Conservation (phyloP, 2,329 filamentous ascomycete species). For the Lachnellula hyalina region DNA sequence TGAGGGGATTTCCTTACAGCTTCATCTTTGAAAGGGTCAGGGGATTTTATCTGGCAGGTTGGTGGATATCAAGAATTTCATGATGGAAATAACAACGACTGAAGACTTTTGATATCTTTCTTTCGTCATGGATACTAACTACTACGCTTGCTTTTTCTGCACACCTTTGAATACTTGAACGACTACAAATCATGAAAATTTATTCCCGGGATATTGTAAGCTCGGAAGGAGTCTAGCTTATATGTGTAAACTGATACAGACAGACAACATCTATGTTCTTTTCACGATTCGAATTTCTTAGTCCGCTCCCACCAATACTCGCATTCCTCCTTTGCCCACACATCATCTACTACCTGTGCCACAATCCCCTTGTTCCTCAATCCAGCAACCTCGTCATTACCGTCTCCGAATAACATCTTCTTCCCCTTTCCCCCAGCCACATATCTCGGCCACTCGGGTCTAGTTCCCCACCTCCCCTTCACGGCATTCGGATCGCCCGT, state of each 20-base stretch:
- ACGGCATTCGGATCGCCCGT: conserved; percentile 29
- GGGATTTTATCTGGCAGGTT: too few relatives aligned
- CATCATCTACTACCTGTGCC: conserved; percentile 39
- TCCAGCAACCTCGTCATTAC: conserved; percentile 49
- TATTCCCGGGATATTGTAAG: too few relatives aligned
- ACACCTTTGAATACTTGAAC: too few relatives aligned
- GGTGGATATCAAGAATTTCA: too few relatives aligned
- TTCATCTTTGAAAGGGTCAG: too few relatives aligned
- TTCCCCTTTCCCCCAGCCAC: conserved; percentile 4
- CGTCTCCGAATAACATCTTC: conserved; percentile 50
- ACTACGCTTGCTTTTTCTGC: too few relatives aligned
- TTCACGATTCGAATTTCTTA: conserved; percentile 36
- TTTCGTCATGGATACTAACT: too few relatives aligned
- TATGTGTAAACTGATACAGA: neutral
- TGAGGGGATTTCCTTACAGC: too few relatives aligned
- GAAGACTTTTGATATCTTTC: too few relatives aligned
- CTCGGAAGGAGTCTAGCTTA: too few relatives aligned
- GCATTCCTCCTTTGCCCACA: conserved; percentile 44
- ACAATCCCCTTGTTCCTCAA: conserved; percentile 36
- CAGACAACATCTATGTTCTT: neutral
- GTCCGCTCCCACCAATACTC: conserved; percentile 57
- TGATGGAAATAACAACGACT: too few relatives aligned
- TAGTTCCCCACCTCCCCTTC: conserved; percentile 12
- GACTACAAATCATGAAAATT: too few relatives aligned
- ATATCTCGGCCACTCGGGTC: conserved; percentile 23